A percentile compares a stretch with the other conserved stretches of the same genome.
These are phyloP conservation scores for Leucosporidium yakuticum DNA, from an alignment of 768 basidiomycete genomes.

Conservation along the genomic window DNA sequence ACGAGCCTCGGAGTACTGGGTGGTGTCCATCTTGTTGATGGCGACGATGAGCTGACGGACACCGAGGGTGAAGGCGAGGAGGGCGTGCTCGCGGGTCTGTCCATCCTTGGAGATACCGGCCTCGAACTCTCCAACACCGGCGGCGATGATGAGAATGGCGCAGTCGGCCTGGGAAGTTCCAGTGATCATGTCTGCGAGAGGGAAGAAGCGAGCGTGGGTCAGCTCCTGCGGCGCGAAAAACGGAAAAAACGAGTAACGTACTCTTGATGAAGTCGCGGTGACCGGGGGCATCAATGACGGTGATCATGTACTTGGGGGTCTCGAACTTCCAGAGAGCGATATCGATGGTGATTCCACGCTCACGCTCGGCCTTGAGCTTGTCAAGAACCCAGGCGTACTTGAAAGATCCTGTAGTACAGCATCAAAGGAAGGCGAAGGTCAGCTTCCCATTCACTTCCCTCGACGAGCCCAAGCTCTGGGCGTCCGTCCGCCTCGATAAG, in stretches of 20 bases:
- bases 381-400: slow-evolving; percentile 95
- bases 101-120: slow-evolving; percentile 99
- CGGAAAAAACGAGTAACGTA: slow-evolving; percentile 53
- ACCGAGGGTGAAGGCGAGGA: slow-evolving; percentile 94
- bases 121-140: slow-evolving; percentile 99
- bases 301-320: slow-evolving; percentile 71
- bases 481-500: no score
- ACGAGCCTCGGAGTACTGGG: slow-evolving; percentile 98
- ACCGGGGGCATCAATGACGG: slow-evolving; percentile 95
- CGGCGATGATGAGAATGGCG: slow-evolving; percentile 98
- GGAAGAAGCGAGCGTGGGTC: neutral
- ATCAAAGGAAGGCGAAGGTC: slow-evolving; percentile 27
- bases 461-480: no score
- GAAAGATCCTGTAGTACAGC: slow-evolving; percentile 37
- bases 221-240: neutral
- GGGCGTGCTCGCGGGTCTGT: slow-evolving; percentile 99
- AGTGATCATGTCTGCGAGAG: slow-evolving; percentile 57
- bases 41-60: slow-evolving; percentile 99
- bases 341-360: slow-evolving; percentile 99
- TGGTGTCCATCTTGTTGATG: slow-evolving; percentile 99
- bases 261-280: slow-evolving; percentile 99
- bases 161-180: slow-evolving; percentile 99
- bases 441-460: neutral
- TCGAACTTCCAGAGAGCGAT: slow-evolving; percentile 99
- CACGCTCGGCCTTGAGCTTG: slow-evolving; percentile 99